These are phyloP conservation scores for Penicillium egyptiacum DNA, from an alignment of 495 filamentous ascomycete genomes.

Conservation along the genomic window DNA sequence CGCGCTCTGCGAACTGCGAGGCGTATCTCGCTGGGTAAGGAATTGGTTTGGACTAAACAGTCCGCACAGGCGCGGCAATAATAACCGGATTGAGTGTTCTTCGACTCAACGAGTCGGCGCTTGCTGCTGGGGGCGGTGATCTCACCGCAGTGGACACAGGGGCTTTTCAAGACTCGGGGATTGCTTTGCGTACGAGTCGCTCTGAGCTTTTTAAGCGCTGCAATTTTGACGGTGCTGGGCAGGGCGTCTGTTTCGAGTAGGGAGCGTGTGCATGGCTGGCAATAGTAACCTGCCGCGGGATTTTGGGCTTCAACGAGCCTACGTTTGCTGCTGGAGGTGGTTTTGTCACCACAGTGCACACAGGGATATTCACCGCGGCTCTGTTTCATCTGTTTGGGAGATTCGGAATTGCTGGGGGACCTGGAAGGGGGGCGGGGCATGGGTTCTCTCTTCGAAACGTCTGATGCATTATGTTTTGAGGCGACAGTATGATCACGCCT, in stretches of 20 bases:
- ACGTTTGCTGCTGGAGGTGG: constrained; percentile 6
- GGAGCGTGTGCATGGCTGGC: constrained; percentile 4
- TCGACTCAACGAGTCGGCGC: constrained; percentile 4
- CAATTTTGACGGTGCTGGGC: background rate
- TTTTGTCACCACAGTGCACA: constrained; percentile 4
- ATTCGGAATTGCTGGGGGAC: background rate
- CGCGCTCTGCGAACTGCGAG: constrained; percentile 4
- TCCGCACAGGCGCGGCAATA: constrained; percentile 10
- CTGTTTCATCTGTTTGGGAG: constrained; percentile 4
- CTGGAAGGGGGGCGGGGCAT: background rate
- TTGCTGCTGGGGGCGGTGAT: constrained; percentile 9
- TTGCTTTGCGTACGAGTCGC: background rate
- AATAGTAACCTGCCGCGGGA: constrained; percentile 9
- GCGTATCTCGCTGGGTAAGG: background rate
- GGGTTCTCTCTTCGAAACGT: background rate
- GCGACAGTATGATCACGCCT: background rate
- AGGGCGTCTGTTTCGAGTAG: constrained; percentile 4
- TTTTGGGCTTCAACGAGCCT: background rate
- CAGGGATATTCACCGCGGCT: constrained; percentile 7
- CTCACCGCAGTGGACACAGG: constrained; percentile 6
- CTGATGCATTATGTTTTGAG: background rate
- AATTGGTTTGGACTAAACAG: background rate
- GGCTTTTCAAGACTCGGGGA: background rate
- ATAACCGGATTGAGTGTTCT: constrained; percentile 3
- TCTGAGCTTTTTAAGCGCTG: background rate